Conservation (phyloP, 2,329 filamentous ascomycete genomes). For the Verticillium dahliae region DNA sequence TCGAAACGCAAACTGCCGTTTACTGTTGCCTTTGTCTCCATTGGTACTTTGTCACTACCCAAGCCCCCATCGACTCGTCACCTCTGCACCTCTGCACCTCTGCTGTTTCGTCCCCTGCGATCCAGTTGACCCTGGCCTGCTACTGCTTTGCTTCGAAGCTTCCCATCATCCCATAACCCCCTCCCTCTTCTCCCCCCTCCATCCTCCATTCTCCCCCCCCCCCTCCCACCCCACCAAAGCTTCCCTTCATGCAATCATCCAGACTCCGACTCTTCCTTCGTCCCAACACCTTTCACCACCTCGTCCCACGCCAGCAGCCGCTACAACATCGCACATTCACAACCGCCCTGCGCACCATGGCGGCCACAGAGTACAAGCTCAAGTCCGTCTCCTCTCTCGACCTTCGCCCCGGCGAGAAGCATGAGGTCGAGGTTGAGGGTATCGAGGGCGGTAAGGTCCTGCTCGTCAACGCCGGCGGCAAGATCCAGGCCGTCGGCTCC, state of each 20-base stretch:
- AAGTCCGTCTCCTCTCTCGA: constrained; percentile 71
- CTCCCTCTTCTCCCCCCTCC: background rate
- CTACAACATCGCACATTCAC: constrained; percentile 13
- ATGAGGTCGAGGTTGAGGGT: constrained; percentile 86
- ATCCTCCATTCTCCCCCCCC: background rate
- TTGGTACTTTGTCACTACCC: background rate
- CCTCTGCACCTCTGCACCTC: background rate
- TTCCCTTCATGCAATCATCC: constrained; percentile 6
- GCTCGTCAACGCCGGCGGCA: constrained; percentile 69
- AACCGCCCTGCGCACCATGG: constrained; percentile 33
- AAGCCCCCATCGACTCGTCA: background rate
- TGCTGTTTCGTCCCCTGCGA: no score
- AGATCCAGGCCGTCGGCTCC: constrained; percentile 71
- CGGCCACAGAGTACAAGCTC: constrained; percentile 56
- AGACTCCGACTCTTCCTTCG: constrained; percentile 2
- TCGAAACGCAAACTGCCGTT: no score
- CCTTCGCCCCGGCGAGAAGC: constrained; percentile 74
- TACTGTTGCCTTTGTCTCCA: no score
- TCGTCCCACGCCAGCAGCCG: background rate
- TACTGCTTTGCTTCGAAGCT: background rate
- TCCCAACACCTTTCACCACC: background rate
- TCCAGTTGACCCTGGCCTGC: no score
- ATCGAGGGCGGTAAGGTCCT: constrained; percentile 81
- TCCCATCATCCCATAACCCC: background rate
- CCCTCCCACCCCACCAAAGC: background rate